A percentile compares a stretch with the other conserved stretches of the same genome.
These are phyloP conservation scores for Moricandia moricandioides DNA, from an alignment of 345 rosid species.

Conservation along the genomic window DNA sequence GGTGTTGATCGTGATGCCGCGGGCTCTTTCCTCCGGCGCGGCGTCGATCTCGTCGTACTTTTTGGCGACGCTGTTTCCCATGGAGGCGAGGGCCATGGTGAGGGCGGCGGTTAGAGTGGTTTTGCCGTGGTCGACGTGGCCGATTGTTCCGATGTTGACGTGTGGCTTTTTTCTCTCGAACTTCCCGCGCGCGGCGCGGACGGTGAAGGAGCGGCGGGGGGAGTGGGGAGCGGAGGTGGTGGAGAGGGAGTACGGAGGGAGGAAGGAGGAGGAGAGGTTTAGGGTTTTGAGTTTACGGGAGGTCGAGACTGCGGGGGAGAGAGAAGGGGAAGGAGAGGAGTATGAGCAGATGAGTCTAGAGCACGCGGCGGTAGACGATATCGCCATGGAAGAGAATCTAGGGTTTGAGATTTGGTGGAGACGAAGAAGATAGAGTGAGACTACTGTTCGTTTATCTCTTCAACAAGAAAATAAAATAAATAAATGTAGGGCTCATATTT, in stretches of 20 bases:
- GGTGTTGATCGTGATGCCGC: slow-evolving; percentile 90
- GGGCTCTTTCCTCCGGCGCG: slow-evolving; percentile 90
- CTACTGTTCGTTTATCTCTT: slow-evolving; percentile 18
- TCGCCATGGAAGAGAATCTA: slow-evolving; percentile 49
- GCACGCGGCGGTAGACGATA: slow-evolving; percentile 49
- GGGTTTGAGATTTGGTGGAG: slow-evolving; percentile 14
- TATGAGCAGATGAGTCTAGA: slow-evolving; percentile 46
- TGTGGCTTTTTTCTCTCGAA: slow-evolving; percentile 97
- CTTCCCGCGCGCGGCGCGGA: slow-evolving; percentile 84
- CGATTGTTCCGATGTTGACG: slow-evolving; percentile 86
- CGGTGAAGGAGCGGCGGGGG: slow-evolving; percentile 49
- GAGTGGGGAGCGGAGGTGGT: slow-evolving; percentile 28
- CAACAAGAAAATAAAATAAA: neutral
- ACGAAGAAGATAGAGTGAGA: slow-evolving; percentile 27
- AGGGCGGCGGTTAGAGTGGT: slow-evolving; percentile 86
- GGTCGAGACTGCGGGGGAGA: slow-evolving; percentile 31
- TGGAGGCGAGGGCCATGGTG: slow-evolving; percentile 83
- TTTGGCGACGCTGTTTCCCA: slow-evolving; percentile 67
- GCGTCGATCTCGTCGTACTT: slow-evolving; percentile 94
- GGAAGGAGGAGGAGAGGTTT: slow-evolving; percentile 63
- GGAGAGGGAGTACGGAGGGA: slow-evolving; percentile 46
- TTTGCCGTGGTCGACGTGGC: slow-evolving; percentile 97
- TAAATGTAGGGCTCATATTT: slow-evolving; percentile 26
- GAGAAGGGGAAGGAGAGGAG: slow-evolving; percentile 41
- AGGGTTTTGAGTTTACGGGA: slow-evolving; percentile 26